A percentile compares a stretch with the other conserved stretches of the same genome.
phyloP scores from a whole-genome alignment of 2,329 filamentous ascomycete genomes.

The Nothomitra cinnamomea region DNA sequence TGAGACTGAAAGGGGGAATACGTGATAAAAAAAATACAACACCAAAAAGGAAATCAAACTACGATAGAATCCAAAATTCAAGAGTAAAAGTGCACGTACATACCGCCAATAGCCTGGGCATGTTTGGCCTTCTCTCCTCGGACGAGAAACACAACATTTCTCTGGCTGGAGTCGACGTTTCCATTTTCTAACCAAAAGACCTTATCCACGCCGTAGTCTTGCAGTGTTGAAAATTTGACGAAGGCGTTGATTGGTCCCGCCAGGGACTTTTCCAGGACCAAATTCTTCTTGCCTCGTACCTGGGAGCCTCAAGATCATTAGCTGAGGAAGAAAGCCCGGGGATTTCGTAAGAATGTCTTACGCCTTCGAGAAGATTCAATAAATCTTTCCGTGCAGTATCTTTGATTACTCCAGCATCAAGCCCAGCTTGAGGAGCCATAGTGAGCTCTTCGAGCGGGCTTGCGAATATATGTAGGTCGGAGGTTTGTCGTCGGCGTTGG shows the following conservation, averaged over 20 bases:
- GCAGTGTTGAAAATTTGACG: conserved; percentile 85
- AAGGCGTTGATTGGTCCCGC: conserved; percentile 81
- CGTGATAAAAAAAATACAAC: conserved; percentile 10
- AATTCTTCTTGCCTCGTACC: conserved; percentile 97
- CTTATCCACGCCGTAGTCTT: conserved; percentile 96
- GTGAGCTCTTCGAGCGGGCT: not conserved
- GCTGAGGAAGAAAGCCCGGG: not conserved
- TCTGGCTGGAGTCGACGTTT: conserved; percentile 85
- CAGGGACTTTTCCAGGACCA: conserved; percentile 80
- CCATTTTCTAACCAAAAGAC: conserved; percentile 93
- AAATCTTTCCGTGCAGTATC: conserved; percentile 78
- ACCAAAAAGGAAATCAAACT: conserved; percentile 6
- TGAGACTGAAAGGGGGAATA: conserved; percentile 5
- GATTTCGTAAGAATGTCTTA: conserved; percentile 28
- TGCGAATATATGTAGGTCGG: too few relatives aligned
- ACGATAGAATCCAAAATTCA: conserved; percentile 10
- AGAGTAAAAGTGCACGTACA: conserved; percentile 19
- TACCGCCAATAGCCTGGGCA: conserved; percentile 78
- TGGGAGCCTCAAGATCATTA: conserved; percentile 22
- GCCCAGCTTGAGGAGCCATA: conserved; percentile 27
- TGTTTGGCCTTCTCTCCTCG: conserved; percentile 77
- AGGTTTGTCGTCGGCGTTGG: not conserved
- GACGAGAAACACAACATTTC: conserved; percentile 87
- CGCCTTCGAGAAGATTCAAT: conserved; percentile 79
- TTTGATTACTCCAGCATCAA: conserved; percentile 59